A percentile compares a stretch with the other conserved stretches of the same genome.
phyloP scores from a whole-genome alignment of 108 stramenopile genomes.

The Nitzschia inconspicua region DNA sequence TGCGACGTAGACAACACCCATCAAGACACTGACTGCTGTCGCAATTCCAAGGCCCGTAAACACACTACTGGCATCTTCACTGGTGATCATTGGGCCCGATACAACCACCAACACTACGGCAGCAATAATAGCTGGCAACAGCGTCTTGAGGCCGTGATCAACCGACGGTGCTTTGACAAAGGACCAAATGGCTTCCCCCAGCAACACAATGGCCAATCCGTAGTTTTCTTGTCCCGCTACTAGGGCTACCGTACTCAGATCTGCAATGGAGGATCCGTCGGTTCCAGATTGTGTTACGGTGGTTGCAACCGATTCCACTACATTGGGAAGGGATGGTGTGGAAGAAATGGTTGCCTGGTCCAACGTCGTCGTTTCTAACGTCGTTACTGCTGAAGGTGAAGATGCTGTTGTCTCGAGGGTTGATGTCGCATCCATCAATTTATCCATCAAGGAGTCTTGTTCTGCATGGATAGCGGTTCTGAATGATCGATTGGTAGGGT shows the following conservation, averaged over 20 bases:
- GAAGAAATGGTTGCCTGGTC: too few species aligned
- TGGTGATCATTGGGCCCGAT: slow-evolving; percentile 82
- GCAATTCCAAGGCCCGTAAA: slow-evolving; percentile 74
- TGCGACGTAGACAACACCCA: slow-evolving; percentile 68
- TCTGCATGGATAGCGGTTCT: too few species aligned
- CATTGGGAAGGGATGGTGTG: too few species aligned
- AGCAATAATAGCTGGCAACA: slow-evolving; percentile 66
- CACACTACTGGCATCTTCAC: slow-evolving; percentile 58
- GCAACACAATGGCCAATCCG: slow-evolving; percentile 71
- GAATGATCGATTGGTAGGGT: too few species aligned
- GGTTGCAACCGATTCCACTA: too few species aligned
- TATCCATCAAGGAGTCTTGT: too few species aligned
- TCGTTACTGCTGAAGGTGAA: too few species aligned
- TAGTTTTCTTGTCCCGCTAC: slow-evolving; percentile 87
- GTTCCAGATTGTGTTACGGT: neutral
- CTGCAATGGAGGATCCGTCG: slow-evolving; percentile 12
- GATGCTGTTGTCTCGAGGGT: too few species aligned
- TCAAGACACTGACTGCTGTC: slow-evolving; percentile 52
- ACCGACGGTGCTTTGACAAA: slow-evolving; percentile 69
- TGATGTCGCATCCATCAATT: too few species aligned
- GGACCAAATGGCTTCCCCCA: slow-evolving; percentile 83
- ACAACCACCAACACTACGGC: slow-evolving; percentile 55
- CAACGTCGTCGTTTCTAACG: too few species aligned
- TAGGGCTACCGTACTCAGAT: slow-evolving; percentile 58
- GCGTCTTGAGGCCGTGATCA: slow-evolving; percentile 63